Conservation (phyloP, 352 stramenopile genomes). For the Pilasporangium apinafurcum region DNA sequence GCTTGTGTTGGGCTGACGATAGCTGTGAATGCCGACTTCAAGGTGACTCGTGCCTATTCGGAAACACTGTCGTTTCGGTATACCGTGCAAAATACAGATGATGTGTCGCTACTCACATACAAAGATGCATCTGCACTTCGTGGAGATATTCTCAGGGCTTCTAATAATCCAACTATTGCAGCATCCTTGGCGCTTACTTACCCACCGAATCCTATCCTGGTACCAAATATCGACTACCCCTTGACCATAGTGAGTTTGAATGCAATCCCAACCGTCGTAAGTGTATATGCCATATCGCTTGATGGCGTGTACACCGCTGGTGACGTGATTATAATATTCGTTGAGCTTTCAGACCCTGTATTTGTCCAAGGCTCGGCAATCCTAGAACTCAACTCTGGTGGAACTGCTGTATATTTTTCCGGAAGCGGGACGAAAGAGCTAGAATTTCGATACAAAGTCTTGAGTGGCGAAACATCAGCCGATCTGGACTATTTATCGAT, state of each 20-base stretch:
- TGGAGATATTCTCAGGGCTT: constrained; percentile 37
- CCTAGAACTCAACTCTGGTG: constrained; percentile 66
- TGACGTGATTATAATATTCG: constrained; percentile 48
- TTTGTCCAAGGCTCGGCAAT: constrained; percentile 37
- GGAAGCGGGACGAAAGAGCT: constrained; percentile 39
- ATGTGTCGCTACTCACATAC: constrained; percentile 16
- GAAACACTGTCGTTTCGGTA: constrained; percentile 54
- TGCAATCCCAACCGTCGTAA: constrained; percentile 24
- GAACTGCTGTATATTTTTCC: constrained; percentile 35
- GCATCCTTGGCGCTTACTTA: constrained; percentile 20
- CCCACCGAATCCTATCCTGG: constrained; percentile 4
- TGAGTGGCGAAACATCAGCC: constrained; percentile 21
- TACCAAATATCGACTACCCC: constrained; percentile 1
- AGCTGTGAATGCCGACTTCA: constrained; percentile 39
- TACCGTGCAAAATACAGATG: constrained; percentile 31
- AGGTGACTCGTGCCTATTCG: constrained; percentile 20
- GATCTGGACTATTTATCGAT: constrained; percentile 53
- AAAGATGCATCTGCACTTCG: constrained; percentile 18
- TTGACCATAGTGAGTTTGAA: constrained; percentile 26
- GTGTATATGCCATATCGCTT: constrained; percentile 30
- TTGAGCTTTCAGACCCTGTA: constrained; percentile 47
- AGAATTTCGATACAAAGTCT: constrained; percentile 64
- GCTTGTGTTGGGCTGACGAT: constrained; percentile 30
- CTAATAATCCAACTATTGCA: constrained; percentile 18
- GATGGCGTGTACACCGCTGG: constrained; percentile 55